Evolutionary conservation across 495 filamentous ascomycete genomes (phyloP), one percentile per base, ranked within the genome.

Genomic region (Terfezia claveryi): DNA sequence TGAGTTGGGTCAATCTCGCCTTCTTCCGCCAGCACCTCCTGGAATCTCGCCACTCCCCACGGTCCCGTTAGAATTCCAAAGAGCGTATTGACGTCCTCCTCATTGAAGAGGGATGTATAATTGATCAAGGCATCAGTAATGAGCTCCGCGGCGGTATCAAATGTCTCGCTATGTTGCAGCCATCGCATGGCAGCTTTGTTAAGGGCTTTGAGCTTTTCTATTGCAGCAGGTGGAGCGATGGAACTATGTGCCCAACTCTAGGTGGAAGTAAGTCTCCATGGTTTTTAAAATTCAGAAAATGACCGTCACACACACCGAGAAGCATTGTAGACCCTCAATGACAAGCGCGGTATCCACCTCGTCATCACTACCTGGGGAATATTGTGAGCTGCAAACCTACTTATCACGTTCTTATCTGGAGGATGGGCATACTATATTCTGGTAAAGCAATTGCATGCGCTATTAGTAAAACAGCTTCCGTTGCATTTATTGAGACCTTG

Each of bases 161-260:
- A 79, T 23, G 80, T 63, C 37, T 73, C 68, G 17, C 73, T 70
- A 27, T 72, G 61, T 8, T 69, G 64, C 46, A 87, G 71, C 56
- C 73, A 80, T 38, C 72, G 66, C 23, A 83, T 69, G 38, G 76
- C 73, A 8, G 72, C 67, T 36, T 71, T 68, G 8, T 77, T 73
- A 9, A 85, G 67, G 10, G 69, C 65, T 51, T 73, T 72, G 11
- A 87, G 68, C 12, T 76, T 68, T 14, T 73, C 68, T 32, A 83
- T 64, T 5, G 77, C 65, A 23, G 71, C 61, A 4, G 71, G 71
- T n/a, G 70, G 68, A 38, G 74, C 73, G n/a, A 75, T 70, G 8
- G 75, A 76, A 65, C 84, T 85, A 55, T 75, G 68, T 37, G 85
- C 72, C 82, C 83, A 87, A 36, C 78, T 70, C 75, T 63, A 52